A percentile compares a stretch with the other conserved stretches of the same genome.
These are phyloP conservation scores for Xylaria sp. DNA, from an alignment of 2,329 filamentous ascomycete species.

Conservation along the genomic window DNA sequence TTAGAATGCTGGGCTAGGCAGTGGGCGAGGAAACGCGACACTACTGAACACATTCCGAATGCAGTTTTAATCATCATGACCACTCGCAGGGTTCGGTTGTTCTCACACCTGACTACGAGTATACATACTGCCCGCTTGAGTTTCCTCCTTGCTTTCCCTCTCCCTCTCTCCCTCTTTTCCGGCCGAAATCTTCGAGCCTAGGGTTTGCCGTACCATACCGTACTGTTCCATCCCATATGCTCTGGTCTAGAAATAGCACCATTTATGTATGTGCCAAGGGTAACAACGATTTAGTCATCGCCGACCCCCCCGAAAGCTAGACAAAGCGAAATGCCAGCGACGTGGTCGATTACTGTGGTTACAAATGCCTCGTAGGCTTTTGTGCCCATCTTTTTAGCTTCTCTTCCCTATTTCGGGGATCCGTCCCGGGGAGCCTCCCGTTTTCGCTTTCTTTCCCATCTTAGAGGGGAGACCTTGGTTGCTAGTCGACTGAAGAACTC, in stretches of 20 bases:
- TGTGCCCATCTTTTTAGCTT: conserved; percentile 21
- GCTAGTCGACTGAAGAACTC: conserved; percentile 10
- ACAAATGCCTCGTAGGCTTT: conserved; percentile 19
- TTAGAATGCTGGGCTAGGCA: conserved; percentile 2
- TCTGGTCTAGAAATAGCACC: neutral
- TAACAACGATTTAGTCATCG: conserved; percentile 19
- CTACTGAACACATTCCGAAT: conserved; percentile 36
- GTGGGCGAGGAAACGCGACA: conserved; percentile 28
- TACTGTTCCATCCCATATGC: conserved; percentile 2
- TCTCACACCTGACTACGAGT: conserved; percentile 16
- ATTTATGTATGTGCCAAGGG: neutral
- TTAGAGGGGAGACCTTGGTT: conserved; percentile 3
- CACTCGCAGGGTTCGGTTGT: conserved; percentile 33
- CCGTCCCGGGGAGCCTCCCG: conserved; percentile 25
- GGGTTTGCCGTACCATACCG: neutral
- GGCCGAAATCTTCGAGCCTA: conserved; percentile 31
- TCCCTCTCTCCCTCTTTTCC: conserved; percentile 1
- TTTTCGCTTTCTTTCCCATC: conserved; percentile 20
- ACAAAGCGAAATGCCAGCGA: conserved; percentile 36
- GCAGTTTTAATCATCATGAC: conserved; percentile 40
- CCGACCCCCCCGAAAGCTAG: conserved; percentile 30
- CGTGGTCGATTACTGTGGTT: conserved; percentile 34
- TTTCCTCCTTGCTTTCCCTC: neutral
- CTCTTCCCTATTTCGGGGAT: conserved; percentile 23
- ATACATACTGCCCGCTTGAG: neutral